Conservation (phyloP, 2,329 filamentous ascomycete species). For the Pseudogymnoascus sp. region DNA sequence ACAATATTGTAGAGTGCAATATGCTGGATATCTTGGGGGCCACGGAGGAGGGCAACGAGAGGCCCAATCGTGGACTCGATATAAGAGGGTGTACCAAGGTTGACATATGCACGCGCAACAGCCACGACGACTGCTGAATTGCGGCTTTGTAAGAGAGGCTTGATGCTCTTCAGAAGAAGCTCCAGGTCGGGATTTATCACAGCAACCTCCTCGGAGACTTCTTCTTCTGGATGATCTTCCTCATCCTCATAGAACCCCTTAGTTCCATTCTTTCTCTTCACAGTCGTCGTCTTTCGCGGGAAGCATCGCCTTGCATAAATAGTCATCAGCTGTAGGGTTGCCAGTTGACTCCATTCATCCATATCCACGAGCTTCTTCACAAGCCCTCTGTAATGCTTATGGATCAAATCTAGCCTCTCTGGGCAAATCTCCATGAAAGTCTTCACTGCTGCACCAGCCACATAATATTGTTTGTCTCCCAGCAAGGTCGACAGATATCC, state of each 20-base stretch:
- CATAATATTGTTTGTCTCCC: slow-evolving; percentile 89
- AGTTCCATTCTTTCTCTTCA: slow-evolving; percentile 42
- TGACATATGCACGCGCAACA: slow-evolving; percentile 74
- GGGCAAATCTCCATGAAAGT: slow-evolving; percentile 88
- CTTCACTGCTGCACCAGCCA: slow-evolving; percentile 85
- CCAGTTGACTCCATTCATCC: slow-evolving; percentile 96
- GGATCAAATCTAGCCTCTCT: slow-evolving; percentile 76
- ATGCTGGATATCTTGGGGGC: slow-evolving; percentile 79
- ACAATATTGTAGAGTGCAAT: slow-evolving; percentile 91
- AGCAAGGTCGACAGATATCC: slow-evolving; percentile 73
- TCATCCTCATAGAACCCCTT: slow-evolving; percentile 78
- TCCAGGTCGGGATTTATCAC: slow-evolving; percentile 74
- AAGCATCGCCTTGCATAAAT: slow-evolving; percentile 84
- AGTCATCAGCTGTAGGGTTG: slow-evolving; percentile 72
- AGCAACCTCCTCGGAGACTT: slow-evolving; percentile 41
- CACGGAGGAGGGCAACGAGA: slow-evolving; percentile 74
- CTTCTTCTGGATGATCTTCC: slow-evolving; percentile 35
- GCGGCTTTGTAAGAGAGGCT: slow-evolving; percentile 79
- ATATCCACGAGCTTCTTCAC: slow-evolving; percentile 93
- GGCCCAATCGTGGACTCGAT: slow-evolving; percentile 70
- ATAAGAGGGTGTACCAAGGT: slow-evolving; percentile 72
- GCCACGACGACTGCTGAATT: slow-evolving; percentile 90
- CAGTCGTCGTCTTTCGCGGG: slow-evolving; percentile 54
- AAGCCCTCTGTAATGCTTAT: slow-evolving; percentile 77
- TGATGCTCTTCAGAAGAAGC: slow-evolving; percentile 69